Evolutionary conservation across 164 flowering plant genomes (phyloP), one percentile per base, ranked within the genome.

Genomic region (Sextonia rubra): DNA sequence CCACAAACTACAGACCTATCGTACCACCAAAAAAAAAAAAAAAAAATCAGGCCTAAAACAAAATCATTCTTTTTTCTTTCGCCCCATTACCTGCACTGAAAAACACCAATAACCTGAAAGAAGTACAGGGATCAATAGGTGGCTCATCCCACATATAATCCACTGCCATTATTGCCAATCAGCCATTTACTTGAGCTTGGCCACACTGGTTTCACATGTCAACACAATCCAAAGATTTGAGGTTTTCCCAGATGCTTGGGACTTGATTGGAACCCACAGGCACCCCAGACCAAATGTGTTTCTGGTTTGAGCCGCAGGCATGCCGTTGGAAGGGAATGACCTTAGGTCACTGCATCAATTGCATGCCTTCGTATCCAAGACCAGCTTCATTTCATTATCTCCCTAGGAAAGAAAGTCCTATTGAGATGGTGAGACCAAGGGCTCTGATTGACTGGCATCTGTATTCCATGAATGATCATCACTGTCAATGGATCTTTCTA

Each of bases 401-500:
- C 64, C 12, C 25, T 22, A 61, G 24, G 24, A 15, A 12, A n/a
- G 7, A 18, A 17, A 20, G 23, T 15, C 61, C 37, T 69, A 55
- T 29, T 48, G n/a, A 37, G 71, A 15, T 14, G 66, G 52, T 44
- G 64, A 55, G n/a, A 77, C 80, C 76, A 78, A 71, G 11, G 81
- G 80, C 64, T 77, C 80, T 18, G 74, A 71, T 44, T 81, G 83
- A 75, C 29, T 71, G 23, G 47, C 66, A n/a, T 70, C 75, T 17
- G 52, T 25, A 71, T 49, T 71, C 81, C 80, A 77, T 37, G 80
- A 71, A 55, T 77, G 80, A 44, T 73, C 73, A 17, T 47, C 66
- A 26, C 67, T 47, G 25, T 32, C 44, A 37, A 68, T 44, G 63
- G 23, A 49, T 73, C 80, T 77, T 69, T 77, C 82, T 84, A 80